Base-by-base conservation (phyloP, 805 yeast species). In the Zygosaccharomyces lentus region DNA sequence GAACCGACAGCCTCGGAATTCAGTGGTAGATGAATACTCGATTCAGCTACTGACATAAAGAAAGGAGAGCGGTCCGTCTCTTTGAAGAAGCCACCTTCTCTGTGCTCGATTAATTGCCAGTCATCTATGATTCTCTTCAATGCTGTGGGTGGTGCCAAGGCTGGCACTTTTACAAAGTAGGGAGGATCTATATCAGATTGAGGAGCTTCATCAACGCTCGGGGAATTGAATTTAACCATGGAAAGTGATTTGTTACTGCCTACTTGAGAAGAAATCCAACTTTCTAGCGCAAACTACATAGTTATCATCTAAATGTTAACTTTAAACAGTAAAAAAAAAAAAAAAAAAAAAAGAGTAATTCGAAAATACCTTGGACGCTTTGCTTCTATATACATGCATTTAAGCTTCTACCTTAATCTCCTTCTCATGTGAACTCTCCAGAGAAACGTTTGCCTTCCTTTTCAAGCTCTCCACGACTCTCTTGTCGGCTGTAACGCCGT, bases 401-500 rank as follows among this genome's bases (percentile, higher is more conserved):
- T 12, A 34, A 17, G 13, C 34, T 15, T 35, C 40, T 40, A 47
- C 48, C 40, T 47, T 58, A 48, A n/a, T 39, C 25, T 37, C 56
- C 50, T 44, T 48, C 38, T 39, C 52, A 7, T 32, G 34, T 10
- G 43, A 2, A 16, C 16, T 27, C 17, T 37, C 34, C 12, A 37
- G 17, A 23, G 41, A 21, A 5, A 37, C 17, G 36, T 55, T 50
- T 15, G 47, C 45, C 26, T 49, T 59, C 38, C 41, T 49, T 27
- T 49, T 57, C 31, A 64, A 31, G 19, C 43, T 52, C 31, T 63
- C 66, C 2, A 56, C 58, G 6, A 66, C 58, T 47, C 75, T 57
- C 49, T 66, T 64, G 48, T 76, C 78, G 19, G 76, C 79, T 23
- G 75, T 71, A 2, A 78, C 80, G 17, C 98, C 98, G 62, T 87